Evolutionary conservation across 768 basidiomycete genomes (phyloP).

Genomic region (Lentinula detonsa): DNA sequence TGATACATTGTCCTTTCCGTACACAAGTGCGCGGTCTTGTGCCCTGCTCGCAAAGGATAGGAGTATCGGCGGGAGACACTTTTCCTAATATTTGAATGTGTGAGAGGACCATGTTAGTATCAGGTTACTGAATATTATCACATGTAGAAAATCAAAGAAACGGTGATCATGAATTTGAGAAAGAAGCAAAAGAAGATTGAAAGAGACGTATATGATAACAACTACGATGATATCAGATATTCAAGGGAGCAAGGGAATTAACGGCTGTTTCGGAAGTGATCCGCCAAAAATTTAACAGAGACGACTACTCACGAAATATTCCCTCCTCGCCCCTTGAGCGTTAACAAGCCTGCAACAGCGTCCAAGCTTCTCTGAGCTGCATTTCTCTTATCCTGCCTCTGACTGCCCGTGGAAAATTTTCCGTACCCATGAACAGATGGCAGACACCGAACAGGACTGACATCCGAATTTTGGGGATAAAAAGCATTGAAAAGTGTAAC

Average conservation of each 20-base stretch:
- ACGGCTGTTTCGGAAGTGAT: not conserved
- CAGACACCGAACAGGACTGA: constrained; percentile 36
- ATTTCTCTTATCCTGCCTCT: constrained; percentile 53
- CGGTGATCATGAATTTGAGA: not conserved
- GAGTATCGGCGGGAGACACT: constrained; percentile 46
- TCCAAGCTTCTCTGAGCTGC: constrained; percentile 55
- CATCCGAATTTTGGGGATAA: constrained; percentile 40
- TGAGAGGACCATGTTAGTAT: not conserved
- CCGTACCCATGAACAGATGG: constrained; percentile 66
- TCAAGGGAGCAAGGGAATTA: not conserved
- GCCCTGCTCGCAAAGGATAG: constrained; percentile 56
- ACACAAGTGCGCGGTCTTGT: constrained; percentile 60
- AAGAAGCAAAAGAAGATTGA: not conserved
- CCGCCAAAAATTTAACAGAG: not conserved
- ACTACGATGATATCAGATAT: not conserved
- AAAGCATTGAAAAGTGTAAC: constrained; percentile 68
- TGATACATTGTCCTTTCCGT: constrained; percentile 67
- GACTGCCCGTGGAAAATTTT: constrained; percentile 37
- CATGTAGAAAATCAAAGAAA: not conserved
- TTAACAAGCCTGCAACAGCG: constrained; percentile 42
- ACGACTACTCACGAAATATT: constrained; percentile 36
- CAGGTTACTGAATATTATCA: no score
- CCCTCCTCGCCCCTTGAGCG: constrained; percentile 31
- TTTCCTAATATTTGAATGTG: constrained; percentile 23
- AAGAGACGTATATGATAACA: not conserved